These are phyloP conservation scores for Lentithecium fluviatile DNA, from an alignment of 495 filamentous ascomycete species.

Conservation along the genomic window DNA sequence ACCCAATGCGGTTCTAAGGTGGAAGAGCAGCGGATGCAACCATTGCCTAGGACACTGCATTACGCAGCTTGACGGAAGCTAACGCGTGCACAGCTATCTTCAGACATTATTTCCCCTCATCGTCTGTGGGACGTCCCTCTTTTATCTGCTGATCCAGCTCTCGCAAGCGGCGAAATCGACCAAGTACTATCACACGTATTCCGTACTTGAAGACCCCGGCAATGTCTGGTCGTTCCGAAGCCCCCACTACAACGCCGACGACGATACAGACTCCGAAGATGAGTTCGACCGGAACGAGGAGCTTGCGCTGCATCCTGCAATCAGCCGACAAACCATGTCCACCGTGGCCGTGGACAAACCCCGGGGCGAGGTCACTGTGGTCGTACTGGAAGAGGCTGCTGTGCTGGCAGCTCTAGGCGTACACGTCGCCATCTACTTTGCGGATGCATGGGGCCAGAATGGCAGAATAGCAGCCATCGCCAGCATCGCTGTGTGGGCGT, in stretches of 20 bases:
- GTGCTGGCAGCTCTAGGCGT: slow-evolving; percentile 68
- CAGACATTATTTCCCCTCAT: slow-evolving; percentile 78
- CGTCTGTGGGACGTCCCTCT: slow-evolving; percentile 65
- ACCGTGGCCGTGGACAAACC: slow-evolving; percentile 77
- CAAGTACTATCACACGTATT: slow-evolving; percentile 53
- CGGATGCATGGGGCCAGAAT: slow-evolving; percentile 55
- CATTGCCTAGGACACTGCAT: too few species aligned
- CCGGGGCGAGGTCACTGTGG: slow-evolving; percentile 64
- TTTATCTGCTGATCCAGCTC: slow-evolving; percentile 59
- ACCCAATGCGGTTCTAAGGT: too few species aligned
- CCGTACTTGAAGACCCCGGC: slow-evolving; percentile 9
- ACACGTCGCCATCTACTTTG: slow-evolving; percentile 60
- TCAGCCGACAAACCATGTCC: slow-evolving; percentile 58
- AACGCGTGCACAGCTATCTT: slow-evolving; percentile 62
- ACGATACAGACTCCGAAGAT: slow-evolving; percentile 63
- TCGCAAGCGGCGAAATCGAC: slow-evolving; percentile 50
- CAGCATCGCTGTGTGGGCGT: slow-evolving; percentile 71
- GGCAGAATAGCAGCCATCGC: slow-evolving; percentile 62
- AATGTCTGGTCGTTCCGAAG: slow-evolving; percentile 18
- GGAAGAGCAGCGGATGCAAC: too few species aligned
- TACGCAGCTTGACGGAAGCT: background rate
- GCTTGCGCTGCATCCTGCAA: slow-evolving; percentile 62
- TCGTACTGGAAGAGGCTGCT: slow-evolving; percentile 71
- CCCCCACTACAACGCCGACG: slow-evolving; percentile 45
- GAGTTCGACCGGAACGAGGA: slow-evolving; percentile 38